Conservation (phyloP, 2,329 filamentous ascomycete genomes). For the Aspergillus awamori region DNA sequence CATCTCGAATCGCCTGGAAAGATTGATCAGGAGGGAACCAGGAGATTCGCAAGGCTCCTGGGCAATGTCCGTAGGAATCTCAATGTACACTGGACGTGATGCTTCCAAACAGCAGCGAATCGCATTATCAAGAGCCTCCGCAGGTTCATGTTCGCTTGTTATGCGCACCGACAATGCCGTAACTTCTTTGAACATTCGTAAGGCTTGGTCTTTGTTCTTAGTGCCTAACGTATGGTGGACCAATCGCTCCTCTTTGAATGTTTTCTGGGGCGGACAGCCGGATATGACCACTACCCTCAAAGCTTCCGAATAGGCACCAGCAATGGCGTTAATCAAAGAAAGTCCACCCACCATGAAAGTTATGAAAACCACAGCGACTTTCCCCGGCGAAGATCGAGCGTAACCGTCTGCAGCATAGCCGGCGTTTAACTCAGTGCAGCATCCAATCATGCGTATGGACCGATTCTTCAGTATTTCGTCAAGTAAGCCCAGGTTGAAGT, state of each 20-base stretch:
- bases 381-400: not conserved
- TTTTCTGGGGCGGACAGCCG: not conserved
- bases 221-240: constrained; percentile 13
- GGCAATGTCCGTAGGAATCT: constrained; percentile 11
- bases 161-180: constrained; percentile 7
- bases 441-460: not conserved
- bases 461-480: not conserved
- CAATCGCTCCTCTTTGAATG: not conserved
- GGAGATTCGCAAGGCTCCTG: not conserved
- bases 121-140: not conserved
- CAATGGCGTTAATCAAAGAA: constrained; percentile 4
- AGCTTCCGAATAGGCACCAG: constrained; percentile 5
- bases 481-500: not conserved
- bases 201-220: constrained; percentile 3
- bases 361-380: not conserved
- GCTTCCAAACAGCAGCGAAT: constrained; percentile 5
- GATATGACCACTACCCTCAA: constrained; percentile 8
- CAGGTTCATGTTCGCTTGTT: not conserved
- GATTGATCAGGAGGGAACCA: not conserved
- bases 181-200: constrained; percentile 12
- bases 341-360: constrained; percentile 1
- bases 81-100: constrained; percentile 16
- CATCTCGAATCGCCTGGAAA: too few relatives aligned
- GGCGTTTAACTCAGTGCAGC: constrained; percentile 7
- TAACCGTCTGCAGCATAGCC: constrained; percentile 10